phyloP scores from a whole-genome alignment of 2,329 filamentous ascomycete genomes.

The Fusarium subtropicale region DNA sequence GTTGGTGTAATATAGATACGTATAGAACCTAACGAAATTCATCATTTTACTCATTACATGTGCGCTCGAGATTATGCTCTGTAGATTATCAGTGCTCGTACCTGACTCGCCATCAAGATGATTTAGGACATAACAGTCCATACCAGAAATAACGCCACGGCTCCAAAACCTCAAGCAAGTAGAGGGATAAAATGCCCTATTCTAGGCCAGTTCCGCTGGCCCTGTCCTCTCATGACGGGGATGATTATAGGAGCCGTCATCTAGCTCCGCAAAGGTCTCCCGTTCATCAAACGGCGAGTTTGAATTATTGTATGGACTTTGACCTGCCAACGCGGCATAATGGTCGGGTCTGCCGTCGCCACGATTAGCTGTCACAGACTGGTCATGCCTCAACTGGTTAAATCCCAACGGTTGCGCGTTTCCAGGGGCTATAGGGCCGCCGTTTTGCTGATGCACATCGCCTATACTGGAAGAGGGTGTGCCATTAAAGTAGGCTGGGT shows the following conservation, averaged over 20 bases:
- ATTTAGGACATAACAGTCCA: neutral
- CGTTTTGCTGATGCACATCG: slow-evolving; percentile 21
- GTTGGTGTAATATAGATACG: slow-evolving; percentile 42
- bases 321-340: slow-evolving; percentile 36
- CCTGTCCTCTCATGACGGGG: slow-evolving; percentile 15
- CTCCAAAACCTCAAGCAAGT: slow-evolving; percentile 19
- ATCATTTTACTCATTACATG: slow-evolving; percentile 29
- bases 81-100: slow-evolving; percentile 14
- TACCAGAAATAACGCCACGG: slow-evolving; percentile 11
- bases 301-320: slow-evolving; percentile 31
- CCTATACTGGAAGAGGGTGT: slow-evolving; percentile 25
- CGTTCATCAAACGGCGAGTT: slow-evolving; percentile 18
- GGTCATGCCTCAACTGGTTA: slow-evolving; percentile 21
- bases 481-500: slow-evolving; percentile 12
- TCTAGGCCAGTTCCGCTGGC: slow-evolving; percentile 20
- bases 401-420: slow-evolving; percentile 7
- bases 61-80: neutral
- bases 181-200: neutral
- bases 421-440: slow-evolving; percentile 6
- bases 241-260: slow-evolving; percentile 21
- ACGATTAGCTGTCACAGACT: slow-evolving; percentile 38
- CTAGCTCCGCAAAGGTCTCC: slow-evolving; percentile 20
- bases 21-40: slow-evolving; percentile 40
- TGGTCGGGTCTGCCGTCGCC: slow-evolving; percentile 38
- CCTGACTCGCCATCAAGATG: neutral